Evolutionary conservation across 257 asterid species (phyloP).

Genomic region (Coffea eugenioides): DNA sequence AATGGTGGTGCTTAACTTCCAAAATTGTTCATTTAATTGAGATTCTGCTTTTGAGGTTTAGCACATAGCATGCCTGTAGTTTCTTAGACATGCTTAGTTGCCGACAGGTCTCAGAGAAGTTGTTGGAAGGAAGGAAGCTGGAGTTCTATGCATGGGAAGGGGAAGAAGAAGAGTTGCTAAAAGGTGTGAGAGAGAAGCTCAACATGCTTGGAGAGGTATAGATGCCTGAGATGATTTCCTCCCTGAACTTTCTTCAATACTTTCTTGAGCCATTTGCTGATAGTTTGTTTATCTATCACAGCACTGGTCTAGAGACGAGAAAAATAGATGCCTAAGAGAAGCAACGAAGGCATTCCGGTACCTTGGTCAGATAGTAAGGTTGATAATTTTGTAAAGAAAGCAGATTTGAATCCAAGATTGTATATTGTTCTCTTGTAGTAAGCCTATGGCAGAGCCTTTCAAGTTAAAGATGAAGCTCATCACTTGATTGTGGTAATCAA

Average conservation of each 20-base stretch:
- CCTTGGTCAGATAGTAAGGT: slow-evolving; percentile 81
- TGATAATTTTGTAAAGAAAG: slow-evolving; percentile 54
- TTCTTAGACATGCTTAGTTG: slow-evolving; percentile 2
- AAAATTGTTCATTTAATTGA: not conserved
- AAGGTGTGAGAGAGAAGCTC: slow-evolving; percentile 70
- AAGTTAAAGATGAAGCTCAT: not conserved
- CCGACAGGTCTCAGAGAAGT: slow-evolving; percentile 55
- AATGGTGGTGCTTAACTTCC: not conserved
- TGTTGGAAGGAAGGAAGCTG: slow-evolving; percentile 61
- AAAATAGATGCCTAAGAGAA: slow-evolving; percentile 77
- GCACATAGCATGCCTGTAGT: not conserved
- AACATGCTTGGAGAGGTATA: slow-evolving; percentile 82
- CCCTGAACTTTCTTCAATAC: too few species aligned
- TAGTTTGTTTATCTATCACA: slow-evolving; percentile 30
- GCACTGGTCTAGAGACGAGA: slow-evolving; percentile 92
- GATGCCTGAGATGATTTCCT: slow-evolving; percentile 5
- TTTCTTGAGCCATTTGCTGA: slow-evolving; percentile 11
- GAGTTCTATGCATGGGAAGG: slow-evolving; percentile 78
- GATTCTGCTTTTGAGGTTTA: not conserved
- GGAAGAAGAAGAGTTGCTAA: slow-evolving; percentile 62
- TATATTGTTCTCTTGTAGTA: not conserved
- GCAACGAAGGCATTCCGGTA: slow-evolving; percentile 76
- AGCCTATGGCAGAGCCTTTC: not conserved
- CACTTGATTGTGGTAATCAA: not conserved
- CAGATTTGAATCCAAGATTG: not conserved